Evolutionary conservation across 2,329 filamentous ascomycete species (phyloP).

Genomic region (Tolypocladium pustulatum): DNA sequence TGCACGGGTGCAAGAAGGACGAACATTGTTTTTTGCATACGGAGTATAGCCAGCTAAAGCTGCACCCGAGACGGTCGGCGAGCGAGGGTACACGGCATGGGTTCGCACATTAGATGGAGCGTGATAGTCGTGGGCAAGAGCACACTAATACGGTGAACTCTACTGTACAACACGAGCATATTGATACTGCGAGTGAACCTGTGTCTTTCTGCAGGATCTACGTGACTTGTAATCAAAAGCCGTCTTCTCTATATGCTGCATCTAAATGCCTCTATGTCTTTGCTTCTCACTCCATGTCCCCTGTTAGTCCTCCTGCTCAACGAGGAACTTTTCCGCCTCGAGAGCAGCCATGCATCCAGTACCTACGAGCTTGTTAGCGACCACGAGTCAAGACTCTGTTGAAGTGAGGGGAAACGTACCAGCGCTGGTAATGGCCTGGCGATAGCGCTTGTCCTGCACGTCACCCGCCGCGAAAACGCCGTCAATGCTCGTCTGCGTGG

Average conservation of each 20-base stretch:
- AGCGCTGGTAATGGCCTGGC: slow-evolving; percentile 95
- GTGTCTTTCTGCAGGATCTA: background rate
- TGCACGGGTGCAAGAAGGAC: background rate
- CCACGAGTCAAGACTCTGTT: background rate
- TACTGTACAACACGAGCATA: background rate
- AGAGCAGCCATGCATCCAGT: slow-evolving; percentile 92
- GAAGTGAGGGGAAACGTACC: slow-evolving; percentile 39
- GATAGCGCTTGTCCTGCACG: slow-evolving; percentile 96
- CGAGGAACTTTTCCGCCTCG: slow-evolving; percentile 87
- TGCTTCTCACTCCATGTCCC: background rate
- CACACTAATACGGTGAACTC: no score
- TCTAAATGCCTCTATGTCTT: background rate
- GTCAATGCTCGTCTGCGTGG: slow-evolving; percentile 74
- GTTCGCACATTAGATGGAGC: background rate
- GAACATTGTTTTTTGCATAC: background rate
- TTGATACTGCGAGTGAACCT: background rate
- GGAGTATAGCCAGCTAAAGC: background rate
- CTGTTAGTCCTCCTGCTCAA: slow-evolving; percentile 55
- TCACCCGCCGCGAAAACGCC: slow-evolving; percentile 96
- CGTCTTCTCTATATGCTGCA: background rate
- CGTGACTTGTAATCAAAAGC: background rate
- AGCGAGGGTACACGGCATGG: background rate
- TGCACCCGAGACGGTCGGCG: background rate
- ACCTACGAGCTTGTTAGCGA: slow-evolving; percentile 35
- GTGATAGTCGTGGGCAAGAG: background rate